Evolutionary conservation across 495 filamentous ascomycete genomes (phyloP).

Genomic region (Cenococcum geophilum): DNA sequence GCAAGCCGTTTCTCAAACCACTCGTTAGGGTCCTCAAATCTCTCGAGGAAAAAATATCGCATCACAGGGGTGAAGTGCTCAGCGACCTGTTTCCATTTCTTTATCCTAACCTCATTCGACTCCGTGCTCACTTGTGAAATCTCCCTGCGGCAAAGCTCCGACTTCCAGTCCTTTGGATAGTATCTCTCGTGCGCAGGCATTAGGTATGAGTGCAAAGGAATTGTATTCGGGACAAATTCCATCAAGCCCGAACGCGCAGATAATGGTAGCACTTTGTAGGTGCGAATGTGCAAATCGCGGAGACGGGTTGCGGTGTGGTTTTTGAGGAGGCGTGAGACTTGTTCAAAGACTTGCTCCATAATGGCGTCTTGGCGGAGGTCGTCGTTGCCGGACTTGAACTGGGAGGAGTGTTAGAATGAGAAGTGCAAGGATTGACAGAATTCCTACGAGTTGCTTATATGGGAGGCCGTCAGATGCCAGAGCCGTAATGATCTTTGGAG

Average conservation of each 20-base stretch:
- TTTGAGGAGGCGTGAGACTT: constrained; percentile 83
- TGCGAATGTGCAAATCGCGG: constrained; percentile 79
- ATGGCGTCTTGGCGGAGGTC: constrained; percentile 98
- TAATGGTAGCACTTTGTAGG: constrained; percentile 92
- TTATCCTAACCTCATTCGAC: constrained; percentile 61
- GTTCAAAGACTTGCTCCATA: constrained; percentile 99
- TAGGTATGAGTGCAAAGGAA: constrained; percentile 82
- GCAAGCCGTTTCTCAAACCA: constrained; percentile 85
- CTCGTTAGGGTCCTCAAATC: constrained; percentile 87
- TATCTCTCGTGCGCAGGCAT: constrained; percentile 85
- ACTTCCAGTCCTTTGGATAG: constrained; percentile 76
- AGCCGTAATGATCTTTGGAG: constrained; percentile 83
- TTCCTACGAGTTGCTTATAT: constrained; percentile 75
- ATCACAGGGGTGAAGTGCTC: constrained; percentile 88
- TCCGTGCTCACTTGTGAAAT: constrained; percentile 66
- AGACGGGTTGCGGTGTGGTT: constrained; percentile 79
- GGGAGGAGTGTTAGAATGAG: constrained; percentile 1
- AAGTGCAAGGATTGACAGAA: neutral
- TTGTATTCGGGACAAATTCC: constrained; percentile 90
- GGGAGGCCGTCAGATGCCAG: constrained; percentile 65
- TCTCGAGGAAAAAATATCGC: constrained; percentile 94
- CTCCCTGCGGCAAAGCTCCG: constrained; percentile 63
- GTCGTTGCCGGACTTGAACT: constrained; percentile 90
- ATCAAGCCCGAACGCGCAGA: constrained; percentile 83
- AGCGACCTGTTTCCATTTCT: constrained; percentile 64